Evolutionary conservation across 768 basidiomycete genomes (phyloP).

Genomic region (Boletus vinaceobasis): DNA sequence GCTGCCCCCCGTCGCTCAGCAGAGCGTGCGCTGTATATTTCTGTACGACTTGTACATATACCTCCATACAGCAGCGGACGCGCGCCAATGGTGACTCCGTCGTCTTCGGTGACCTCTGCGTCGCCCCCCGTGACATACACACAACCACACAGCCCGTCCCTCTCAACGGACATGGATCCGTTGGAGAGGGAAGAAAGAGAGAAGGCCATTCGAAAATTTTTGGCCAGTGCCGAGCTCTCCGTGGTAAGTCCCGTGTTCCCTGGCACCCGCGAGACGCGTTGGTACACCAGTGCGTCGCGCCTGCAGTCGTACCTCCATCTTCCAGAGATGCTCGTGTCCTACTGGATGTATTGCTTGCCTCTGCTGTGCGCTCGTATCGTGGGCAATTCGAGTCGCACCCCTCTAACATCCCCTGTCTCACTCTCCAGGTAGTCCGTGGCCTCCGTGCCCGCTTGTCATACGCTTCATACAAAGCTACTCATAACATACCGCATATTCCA

Average conservation of each 20-base stretch:
- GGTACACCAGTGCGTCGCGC: constrained; percentile 24
- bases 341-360: neutral
- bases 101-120: constrained; percentile 78
- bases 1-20: constrained; percentile 2
- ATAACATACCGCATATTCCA: constrained; percentile 64
- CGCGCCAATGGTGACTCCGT: constrained; percentile 68
- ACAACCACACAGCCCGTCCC: constrained; percentile 39
- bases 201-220: constrained; percentile 69
- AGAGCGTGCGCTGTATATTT: constrained; percentile 15
- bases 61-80: constrained; percentile 17
- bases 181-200: constrained; percentile 59
- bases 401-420: constrained; percentile 32
- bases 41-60: constrained; percentile 16
- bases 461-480: constrained; percentile 79
- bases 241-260: constrained; percentile 55
- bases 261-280: constrained; percentile 47
- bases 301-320: constrained; percentile 7
- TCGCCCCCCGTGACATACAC: constrained; percentile 71
- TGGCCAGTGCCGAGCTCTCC: constrained; percentile 75
- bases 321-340: neutral
- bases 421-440: constrained; percentile 68
- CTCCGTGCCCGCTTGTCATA: constrained; percentile 78
- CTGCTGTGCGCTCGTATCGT: constrained; percentile 7
- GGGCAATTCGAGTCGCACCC: constrained; percentile 4
- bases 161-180: constrained; percentile 40